Evolutionary conservation across 1,284 basidiomycete genomes (phyloP).

Genomic region (Rhodotorula glutinis): DNA sequence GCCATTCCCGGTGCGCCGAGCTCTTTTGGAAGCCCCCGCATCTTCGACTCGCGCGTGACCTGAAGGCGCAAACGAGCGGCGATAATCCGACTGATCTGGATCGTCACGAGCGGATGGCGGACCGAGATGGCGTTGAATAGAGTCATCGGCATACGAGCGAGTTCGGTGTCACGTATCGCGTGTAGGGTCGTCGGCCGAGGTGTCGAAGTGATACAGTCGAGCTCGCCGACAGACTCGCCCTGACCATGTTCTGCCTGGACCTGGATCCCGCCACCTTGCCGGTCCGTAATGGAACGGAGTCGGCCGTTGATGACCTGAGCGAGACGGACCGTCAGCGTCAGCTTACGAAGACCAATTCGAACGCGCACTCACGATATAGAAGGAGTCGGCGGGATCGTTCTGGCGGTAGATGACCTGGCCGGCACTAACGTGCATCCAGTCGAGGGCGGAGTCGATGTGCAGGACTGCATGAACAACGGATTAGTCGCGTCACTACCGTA

Average conservation of each 20-base stretch:
- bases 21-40: slow-evolving; percentile 42
- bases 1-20: slow-evolving; percentile 49
- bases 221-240: slow-evolving; percentile 60
- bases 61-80: slow-evolving; percentile 85
- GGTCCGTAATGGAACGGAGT: slow-evolving; percentile 69
- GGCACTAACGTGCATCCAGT: slow-evolving; percentile 96
- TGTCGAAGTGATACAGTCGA: slow-evolving; percentile 97
- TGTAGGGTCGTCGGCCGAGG: slow-evolving; percentile 85
- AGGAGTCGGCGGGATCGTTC: slow-evolving; percentile 83
- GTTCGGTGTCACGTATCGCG: slow-evolving; percentile 95
- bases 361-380: slow-evolving; percentile 70
- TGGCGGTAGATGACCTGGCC: slow-evolving; percentile 87
- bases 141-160: slow-evolving; percentile 96
- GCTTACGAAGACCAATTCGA: too few relatives aligned
- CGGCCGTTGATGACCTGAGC: slow-evolving; percentile 82
- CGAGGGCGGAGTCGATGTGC: slow-evolving; percentile 93
- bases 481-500: slow-evolving; percentile 44
- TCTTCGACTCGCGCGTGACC: slow-evolving; percentile 55
- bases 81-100: slow-evolving; percentile 91
- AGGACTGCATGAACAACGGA: slow-evolving; percentile 60
- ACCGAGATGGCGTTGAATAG: slow-evolving; percentile 82
- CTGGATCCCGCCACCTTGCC: slow-evolving; percentile 64
- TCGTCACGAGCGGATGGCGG: slow-evolving; percentile 90
- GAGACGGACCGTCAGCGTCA: too few relatives aligned
- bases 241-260: slow-evolving; percentile 94